phyloP scores from a whole-genome alignment of 2,329 filamentous ascomycete genomes.

The Myriosclerotinia curreyana region DNA sequence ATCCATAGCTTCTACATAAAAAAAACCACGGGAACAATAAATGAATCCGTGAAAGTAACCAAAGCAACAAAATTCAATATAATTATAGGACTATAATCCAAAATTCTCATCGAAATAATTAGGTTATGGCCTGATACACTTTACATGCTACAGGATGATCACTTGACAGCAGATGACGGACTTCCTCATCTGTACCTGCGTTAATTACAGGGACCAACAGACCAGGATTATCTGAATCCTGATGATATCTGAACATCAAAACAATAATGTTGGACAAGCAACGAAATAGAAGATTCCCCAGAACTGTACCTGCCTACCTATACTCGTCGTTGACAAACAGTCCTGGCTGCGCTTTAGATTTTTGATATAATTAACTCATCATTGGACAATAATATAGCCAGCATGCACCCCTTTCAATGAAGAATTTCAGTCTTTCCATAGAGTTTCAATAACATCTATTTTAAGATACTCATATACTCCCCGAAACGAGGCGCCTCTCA shows the following conservation, averaged over 20 bases:
- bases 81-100: background rate
- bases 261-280: slow-evolving; percentile 19
- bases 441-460: too few relatives aligned
- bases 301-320: background rate
- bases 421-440: too few relatives aligned
- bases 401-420: too few relatives aligned
- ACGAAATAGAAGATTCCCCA: slow-evolving; percentile 1
- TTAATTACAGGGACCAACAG: slow-evolving; percentile 14
- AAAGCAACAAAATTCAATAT: background rate
- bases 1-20: background rate
- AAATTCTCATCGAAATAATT: background rate
- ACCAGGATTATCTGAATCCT: slow-evolving; percentile 9
- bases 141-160: background rate
- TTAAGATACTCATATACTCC: too few relatives aligned
- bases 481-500: too few relatives aligned
- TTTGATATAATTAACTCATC: background rate
- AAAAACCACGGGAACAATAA: background rate
- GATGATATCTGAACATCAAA: slow-evolving; percentile 2
- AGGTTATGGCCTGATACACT: background rate
- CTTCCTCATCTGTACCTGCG: slow-evolving; percentile 9
- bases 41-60: background rate
- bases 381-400: too few relatives aligned
- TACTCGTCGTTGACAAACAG: background rate
- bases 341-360: background rate
- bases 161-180: background rate